Conservation (phyloP, 1,284 basidiomycete species). For the Fomitopsis schrenkii region DNA sequence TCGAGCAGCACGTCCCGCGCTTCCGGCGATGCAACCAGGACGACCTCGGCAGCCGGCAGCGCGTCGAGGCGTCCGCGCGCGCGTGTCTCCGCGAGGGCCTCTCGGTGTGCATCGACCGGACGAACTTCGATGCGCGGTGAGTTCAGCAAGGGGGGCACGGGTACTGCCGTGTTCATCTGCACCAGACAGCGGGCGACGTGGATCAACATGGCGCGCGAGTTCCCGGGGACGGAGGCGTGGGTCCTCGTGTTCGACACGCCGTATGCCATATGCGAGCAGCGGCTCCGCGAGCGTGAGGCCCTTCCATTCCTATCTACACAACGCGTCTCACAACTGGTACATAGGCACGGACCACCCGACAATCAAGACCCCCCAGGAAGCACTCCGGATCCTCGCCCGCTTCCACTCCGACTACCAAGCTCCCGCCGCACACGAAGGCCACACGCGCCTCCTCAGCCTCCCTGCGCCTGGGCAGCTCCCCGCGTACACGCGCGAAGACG, state of each 20-base stretch:
- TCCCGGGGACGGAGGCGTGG: slow-evolving; percentile 56
- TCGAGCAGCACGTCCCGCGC: slow-evolving; percentile 51
- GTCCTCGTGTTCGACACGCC: slow-evolving; percentile 72
- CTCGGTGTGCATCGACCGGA: slow-evolving; percentile 71
- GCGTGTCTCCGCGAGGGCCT: slow-evolving; percentile 44
- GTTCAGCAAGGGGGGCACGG: slow-evolving; percentile 20
- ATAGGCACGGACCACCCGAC: slow-evolving; percentile 68
- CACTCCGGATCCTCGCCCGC: slow-evolving; percentile 50
- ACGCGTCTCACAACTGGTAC: slow-evolving; percentile 1
- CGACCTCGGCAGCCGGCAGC: slow-evolving; percentile 49
- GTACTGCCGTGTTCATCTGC: not conserved
- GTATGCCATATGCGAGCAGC: slow-evolving; percentile 53
- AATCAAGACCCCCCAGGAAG: slow-evolving; percentile 53
- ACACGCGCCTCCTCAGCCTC: slow-evolving; percentile 54
- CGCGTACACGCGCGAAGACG: slow-evolving; percentile 46
- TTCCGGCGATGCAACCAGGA: slow-evolving; percentile 72
- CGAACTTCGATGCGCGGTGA: slow-evolving; percentile 64
- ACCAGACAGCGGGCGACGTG: slow-evolving; percentile 64
- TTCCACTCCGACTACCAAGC: slow-evolving; percentile 54
- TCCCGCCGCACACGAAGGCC: slow-evolving; percentile 55
- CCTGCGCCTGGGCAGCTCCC: slow-evolving; percentile 46
- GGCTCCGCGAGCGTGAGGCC: slow-evolving; percentile 45
- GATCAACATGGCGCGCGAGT: slow-evolving; percentile 63
- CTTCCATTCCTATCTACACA: not conserved
- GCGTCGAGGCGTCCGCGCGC: slow-evolving; percentile 54